Evolutionary conservation across 257 asterid species (phyloP).

Genomic region (Solanum pennellii): DNA sequence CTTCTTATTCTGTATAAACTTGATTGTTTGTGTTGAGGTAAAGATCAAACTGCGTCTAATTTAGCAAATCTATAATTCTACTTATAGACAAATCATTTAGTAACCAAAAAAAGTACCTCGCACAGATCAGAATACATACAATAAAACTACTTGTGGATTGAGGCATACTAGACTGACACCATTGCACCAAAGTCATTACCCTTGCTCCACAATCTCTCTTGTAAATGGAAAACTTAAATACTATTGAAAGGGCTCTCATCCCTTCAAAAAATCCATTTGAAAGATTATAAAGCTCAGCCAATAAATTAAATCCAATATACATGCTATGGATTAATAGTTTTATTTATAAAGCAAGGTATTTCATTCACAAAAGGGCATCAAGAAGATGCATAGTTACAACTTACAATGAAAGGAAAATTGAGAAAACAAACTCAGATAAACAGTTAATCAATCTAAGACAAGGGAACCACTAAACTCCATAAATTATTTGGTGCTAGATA

Average conservation of each 20-base stretch:
- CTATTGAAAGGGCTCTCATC: neutral
- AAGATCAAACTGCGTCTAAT: neutral
- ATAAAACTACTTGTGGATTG: neutral
- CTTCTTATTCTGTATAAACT: neutral
- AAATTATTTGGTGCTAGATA: too few species aligned
- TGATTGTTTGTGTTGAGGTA: neutral
- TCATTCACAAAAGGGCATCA: neutral
- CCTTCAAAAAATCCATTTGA: neutral
- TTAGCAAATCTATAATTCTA: neutral
- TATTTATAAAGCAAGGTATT: neutral
- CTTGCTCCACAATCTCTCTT: neutral
- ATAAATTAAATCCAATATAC: neutral
- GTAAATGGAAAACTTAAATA: neutral
- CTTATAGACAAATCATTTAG: neutral
- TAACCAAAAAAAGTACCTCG: neutral
- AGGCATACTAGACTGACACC: neutral
- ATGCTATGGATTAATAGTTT: neutral
- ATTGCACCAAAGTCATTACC: neutral
- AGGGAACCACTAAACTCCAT: too few species aligned
- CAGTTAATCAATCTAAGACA: neutral
- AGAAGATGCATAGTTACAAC: neutral
- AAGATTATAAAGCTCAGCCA: neutral
- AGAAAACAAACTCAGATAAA: too few species aligned
- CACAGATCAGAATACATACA: neutral
- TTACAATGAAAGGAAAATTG: neutral